phyloP scores from a whole-genome alignment of 2,329 filamentous ascomycete genomes.

The Xenoacremonium recifei region DNA sequence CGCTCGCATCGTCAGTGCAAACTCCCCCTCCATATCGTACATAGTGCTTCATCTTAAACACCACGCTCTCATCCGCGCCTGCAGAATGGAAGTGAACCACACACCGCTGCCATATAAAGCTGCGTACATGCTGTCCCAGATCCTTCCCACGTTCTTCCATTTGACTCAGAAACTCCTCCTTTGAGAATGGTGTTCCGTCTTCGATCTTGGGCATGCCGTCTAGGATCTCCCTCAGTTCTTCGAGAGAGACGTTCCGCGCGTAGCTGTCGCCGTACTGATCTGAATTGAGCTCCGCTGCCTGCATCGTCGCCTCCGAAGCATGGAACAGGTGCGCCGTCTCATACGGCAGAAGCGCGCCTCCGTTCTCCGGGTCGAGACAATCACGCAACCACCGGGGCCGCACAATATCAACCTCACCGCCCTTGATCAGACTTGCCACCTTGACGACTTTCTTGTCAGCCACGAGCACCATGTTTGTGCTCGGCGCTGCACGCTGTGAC shows the following conservation, averaged over 20 bases:
- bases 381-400: slow-evolving; percentile 81
- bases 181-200: slow-evolving; percentile 40
- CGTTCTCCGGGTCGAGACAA: slow-evolving; percentile 61
- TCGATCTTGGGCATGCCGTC: slow-evolving; percentile 50
- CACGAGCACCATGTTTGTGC: slow-evolving; percentile 65
- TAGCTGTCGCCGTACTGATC: slow-evolving; percentile 86
- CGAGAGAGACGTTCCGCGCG: slow-evolving; percentile 62
- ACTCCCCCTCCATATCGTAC: slow-evolving; percentile 69
- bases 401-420: slow-evolving; percentile 68
- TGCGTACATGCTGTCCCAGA: slow-evolving; percentile 44
- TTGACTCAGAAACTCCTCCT: slow-evolving; percentile 48
- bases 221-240: slow-evolving; percentile 59
- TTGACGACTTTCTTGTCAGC: slow-evolving; percentile 80
- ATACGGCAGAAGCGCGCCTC: slow-evolving; percentile 62
- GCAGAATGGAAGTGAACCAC: slow-evolving; percentile 40
- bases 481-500: slow-evolving; percentile 68
- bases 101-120: slow-evolving; percentile 52
- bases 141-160: slow-evolving; percentile 56
- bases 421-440: slow-evolving; percentile 78
- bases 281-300: slow-evolving; percentile 58
- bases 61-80: slow-evolving; percentile 29
- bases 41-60: slow-evolving; percentile 51
- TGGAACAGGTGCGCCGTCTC: slow-evolving; percentile 70
- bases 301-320: slow-evolving; percentile 54
- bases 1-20: slow-evolving; percentile 49